Conservation (phyloP, 257 asterid species). For the Forsythia viridissima region DNA sequence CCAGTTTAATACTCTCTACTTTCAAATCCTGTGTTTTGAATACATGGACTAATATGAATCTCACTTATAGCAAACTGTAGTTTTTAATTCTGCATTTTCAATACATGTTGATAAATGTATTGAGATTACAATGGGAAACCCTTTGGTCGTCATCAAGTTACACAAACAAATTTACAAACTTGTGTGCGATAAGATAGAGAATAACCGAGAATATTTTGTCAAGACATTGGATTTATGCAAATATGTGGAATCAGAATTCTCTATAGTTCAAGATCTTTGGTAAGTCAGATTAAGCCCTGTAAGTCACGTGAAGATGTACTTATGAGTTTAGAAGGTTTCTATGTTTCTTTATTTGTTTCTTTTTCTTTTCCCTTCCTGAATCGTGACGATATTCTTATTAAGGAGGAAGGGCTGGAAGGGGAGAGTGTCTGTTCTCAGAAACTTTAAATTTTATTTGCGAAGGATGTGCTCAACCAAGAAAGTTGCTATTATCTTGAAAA, state of each 20-base stretch:
- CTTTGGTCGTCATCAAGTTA: background rate
- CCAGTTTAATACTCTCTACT: constrained; percentile 7
- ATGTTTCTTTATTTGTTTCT: background rate
- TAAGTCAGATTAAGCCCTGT: constrained; percentile 7
- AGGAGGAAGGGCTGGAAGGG: background rate
- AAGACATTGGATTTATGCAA: background rate
- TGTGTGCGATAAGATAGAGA: background rate
- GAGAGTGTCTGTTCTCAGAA: background rate
- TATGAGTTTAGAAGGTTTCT: background rate
- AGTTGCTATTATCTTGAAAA: constrained; percentile 16
- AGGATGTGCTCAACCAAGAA: background rate
- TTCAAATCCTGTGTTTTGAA: background rate
- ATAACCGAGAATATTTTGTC: background rate
- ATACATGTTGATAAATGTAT: background rate
- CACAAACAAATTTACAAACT: background rate
- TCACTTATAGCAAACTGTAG: background rate
- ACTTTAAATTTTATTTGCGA: background rate
- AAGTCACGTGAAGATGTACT: constrained; percentile 10
- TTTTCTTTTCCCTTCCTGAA: constrained; percentile 5
- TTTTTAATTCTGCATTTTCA: background rate
- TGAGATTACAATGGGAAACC: constrained; percentile 8
- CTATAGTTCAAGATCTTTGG: background rate
- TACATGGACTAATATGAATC: constrained; percentile 9
- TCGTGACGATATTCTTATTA: constrained; percentile 16
- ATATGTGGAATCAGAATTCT: constrained; percentile 2